Evolutionary conservation across 1,139 yeast species (phyloP), one percentile per base, ranked within the genome.

Genomic region (Pneumocystis sp.): DNA sequence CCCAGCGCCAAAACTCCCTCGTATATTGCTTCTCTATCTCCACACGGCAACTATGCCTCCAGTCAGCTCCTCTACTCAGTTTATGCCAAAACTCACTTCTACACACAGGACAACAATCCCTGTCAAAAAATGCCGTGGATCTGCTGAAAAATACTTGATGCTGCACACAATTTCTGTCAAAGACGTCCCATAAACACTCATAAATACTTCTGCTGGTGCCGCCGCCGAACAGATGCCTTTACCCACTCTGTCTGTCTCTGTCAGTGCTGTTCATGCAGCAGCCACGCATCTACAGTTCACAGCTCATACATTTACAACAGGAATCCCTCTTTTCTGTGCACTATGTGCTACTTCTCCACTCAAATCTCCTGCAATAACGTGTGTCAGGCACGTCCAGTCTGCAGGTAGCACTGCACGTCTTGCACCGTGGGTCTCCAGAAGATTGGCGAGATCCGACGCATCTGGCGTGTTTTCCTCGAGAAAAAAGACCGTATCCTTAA

Each of bases 1-100:
- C 96, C 97, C 69, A 87, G 79, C 0, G 88, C 86, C 42, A 81
- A 74, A 0, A 87, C 85, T 0, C 86, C 89, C 3, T 84, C 87
- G 69, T 83, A 82, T 25, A 86, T 80, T 15, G 82, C 83, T 66
- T 85, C 91, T 64, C 81, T 80, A 70, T 86, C 93, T 8, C 84
- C 85, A 0, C 74, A 74, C 0, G 85, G 79, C 56, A 87, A 75
- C 61, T 82, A 82, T 31, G 25, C 25, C 15, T 59, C n/a, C 12
- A n/a, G 7, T 59, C 15, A 21, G 19, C 7, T 19, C 12, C 5
- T 31, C 34, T 5, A 31, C 34, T 31, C 3, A 3, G 5, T 31
- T 31, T n/a, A 59, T 59, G 3, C 10, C 5, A 8, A 19, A 59
- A 21, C 19, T 59, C 25, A 59, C 61, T 29, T 21, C 61, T 19